phyloP scores from a whole-genome alignment of 805 yeast species.

The Hanseniaspora clermontiae region DNA sequence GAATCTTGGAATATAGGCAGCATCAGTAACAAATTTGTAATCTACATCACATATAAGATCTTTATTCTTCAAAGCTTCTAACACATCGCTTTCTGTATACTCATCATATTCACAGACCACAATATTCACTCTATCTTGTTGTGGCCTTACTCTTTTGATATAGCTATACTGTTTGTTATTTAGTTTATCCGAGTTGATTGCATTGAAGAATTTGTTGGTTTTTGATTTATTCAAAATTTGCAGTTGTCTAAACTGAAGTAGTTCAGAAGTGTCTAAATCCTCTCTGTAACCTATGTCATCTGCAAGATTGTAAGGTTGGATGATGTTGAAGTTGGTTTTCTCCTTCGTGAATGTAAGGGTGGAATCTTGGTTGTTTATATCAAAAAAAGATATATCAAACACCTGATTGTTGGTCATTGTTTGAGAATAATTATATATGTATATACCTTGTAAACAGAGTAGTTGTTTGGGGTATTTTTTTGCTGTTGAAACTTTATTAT shows the following conservation, averaged over 20 bases:
- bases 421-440: not conserved
- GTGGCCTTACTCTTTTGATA: constrained; percentile 39
- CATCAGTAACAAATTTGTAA: constrained; percentile 18
- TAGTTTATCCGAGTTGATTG: not conserved
- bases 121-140: constrained; percentile 18
- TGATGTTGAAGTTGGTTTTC: not conserved
- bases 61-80: constrained; percentile 20
- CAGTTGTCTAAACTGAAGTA: not conserved
- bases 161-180: constrained; percentile 22
- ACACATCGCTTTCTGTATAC: constrained; percentile 28
- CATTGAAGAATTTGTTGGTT: constrained; percentile 3
- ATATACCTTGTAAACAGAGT: too few relatives aligned
- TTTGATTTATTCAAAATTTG: constrained; percentile 1
- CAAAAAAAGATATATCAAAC: constrained; percentile 8
- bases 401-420: not conserved
- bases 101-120: constrained; percentile 37
- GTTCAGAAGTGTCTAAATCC: not conserved
- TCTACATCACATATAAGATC: constrained; percentile 17
- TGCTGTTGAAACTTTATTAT: too few relatives aligned
- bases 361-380: not conserved
- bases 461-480: too few relatives aligned
- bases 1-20: constrained; percentile 39
- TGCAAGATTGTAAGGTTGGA: not conserved
- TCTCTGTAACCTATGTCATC: not conserved
- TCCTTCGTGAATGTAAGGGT: not conserved